Evolutionary conservation across 805 yeast genomes (phyloP), one percentile per base, ranked within the genome.

Genomic region (Myxozyma vanderwaltii): DNA sequence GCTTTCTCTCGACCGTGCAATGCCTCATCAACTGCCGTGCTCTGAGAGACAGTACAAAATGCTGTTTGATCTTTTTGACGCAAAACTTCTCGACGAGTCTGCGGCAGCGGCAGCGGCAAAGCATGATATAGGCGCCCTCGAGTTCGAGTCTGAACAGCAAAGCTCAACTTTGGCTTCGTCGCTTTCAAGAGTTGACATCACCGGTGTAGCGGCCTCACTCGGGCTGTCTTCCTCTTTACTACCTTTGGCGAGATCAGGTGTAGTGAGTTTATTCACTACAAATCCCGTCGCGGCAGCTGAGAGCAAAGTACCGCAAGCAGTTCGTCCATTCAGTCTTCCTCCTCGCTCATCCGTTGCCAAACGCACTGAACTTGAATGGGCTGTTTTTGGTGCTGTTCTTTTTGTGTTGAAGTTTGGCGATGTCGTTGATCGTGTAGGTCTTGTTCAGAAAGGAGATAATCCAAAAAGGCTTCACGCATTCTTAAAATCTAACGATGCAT

Each of bases 331-430:
- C 21, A 26, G n/a, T 13, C 13, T 41, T 4, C 33, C 52, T 21
- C 55, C 48, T 19, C 40, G 43, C 2, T 7, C 40, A 2, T 15
- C 40, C 4, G 43, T 23, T 6, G 4, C 27, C 19, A 26, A 17
- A 39, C 41, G 44, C 21, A 38, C 47, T n/a, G 44, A 26, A 15
- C 13, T 24, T 4, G 44, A 56, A 21, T 60, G 63, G 60, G 51
- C 56, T 10, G 54, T 44, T 17, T 24, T 53, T 21, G 63, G 58
- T 2, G 60, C 63, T 5, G 49, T 51, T 4, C 21, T 60, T 17
- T 60, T 56, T 24, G 46, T 50, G 13, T 27, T 54, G 7, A 17
- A 33, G 35, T 56, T 39, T 24, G 63, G 63, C 31, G 58, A 54
- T 23, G 48, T 43, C 21, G 46, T 50, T 3, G 59, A 44, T 3